Base-by-base conservation (phyloP, 179 eudicot species). In the Silene vulgaris region DNA sequence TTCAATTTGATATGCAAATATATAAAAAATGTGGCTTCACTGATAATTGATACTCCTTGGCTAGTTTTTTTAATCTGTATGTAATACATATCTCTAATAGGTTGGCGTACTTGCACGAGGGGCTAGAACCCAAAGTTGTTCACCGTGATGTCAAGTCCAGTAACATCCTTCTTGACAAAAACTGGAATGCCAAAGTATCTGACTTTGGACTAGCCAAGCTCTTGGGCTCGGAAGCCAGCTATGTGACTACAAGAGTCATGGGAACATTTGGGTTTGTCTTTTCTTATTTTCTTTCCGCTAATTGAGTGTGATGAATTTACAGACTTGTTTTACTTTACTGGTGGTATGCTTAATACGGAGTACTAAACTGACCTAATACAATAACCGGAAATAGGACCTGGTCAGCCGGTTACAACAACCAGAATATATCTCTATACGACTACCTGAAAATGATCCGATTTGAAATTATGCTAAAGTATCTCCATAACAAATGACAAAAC, bases 71-170 rank as follows among this genome's bases (percentile, higher is more conserved):
- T 16, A 19, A 16, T 30, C 3, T 48, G 1, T 35, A 0, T 71
- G 60, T 74, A 62, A 73, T 26, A 23, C 57, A 19, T 70, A 30
- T 74, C 48, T 76, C 56, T 48, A 1, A 48, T 87, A 93, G 98
- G 45, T 81, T 93, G 79, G 92, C 97, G 16, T 91, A 93, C 84
- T 85, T 93, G 84, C 98, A 93, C 16, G 98, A 92, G 81, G 97
- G 96, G 60, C 73, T 92, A 37, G 97, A 92, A 77, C 97, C 97
- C 69, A 92, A 92, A 85, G 98, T 93, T 80, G 98, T 93, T 77
- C 98, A 93, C 45, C 98, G 98, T 37, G 98, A 93, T 82, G 90
- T 93, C 4, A 93, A 93, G 82, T 91, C 98, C 32, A 91, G 97
- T 83, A 93, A 93, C 80, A 93, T 91, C 73, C 93, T 93, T 69